These are phyloP conservation scores for Colletotrichum orchidophilum DNA, from an alignment of 2,329 filamentous ascomycete species.

Conservation along the genomic window DNA sequence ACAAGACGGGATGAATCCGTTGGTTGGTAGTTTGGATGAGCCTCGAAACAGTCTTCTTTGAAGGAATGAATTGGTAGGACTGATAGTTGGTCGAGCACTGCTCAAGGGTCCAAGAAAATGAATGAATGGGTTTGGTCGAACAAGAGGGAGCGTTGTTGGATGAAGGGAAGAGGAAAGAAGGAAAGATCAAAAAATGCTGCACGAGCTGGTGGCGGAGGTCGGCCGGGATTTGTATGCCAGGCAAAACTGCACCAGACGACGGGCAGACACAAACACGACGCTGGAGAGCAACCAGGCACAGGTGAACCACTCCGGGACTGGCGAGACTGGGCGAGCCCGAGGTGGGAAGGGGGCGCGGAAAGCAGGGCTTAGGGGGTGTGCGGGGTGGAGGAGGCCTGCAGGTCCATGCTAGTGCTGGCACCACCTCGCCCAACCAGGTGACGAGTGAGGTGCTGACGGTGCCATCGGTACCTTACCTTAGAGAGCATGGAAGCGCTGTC, in stretches of 20 bases:
- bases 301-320: slow-evolving; percentile 25
- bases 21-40: slow-evolving; percentile 17
- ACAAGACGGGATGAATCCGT: slow-evolving; percentile 26
- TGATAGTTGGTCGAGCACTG: slow-evolving; percentile 32
- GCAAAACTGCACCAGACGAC: slow-evolving; percentile 4
- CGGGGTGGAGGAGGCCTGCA: slow-evolving; percentile 7
- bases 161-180: slow-evolving; percentile 7
- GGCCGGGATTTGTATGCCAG: slow-evolving; percentile 31
- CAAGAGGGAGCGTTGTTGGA: slow-evolving; percentile 32
- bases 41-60: slow-evolving; percentile 24
- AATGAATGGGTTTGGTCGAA: slow-evolving; percentile 32
- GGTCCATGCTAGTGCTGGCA: slow-evolving; percentile 6
- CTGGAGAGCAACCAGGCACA: neutral
- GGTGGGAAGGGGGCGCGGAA: slow-evolving; percentile 8
- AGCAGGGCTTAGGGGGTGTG: neutral
- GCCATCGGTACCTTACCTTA: slow-evolving; percentile 23
- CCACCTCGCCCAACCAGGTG: neutral
- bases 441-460: neutral
- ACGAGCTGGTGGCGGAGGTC: slow-evolving; percentile 21
- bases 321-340: slow-evolving; percentile 28
- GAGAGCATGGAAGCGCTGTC: neutral
- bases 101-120: slow-evolving; percentile 29
- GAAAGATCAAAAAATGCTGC: neutral
- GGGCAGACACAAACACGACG: neutral
- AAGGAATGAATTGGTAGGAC: slow-evolving; percentile 30